A percentile compares a stretch with the other conserved stretches of the same genome.
Evolutionary conservation across 306 rosid genomes (phyloP).

Genomic region (Herpetospermum pedunculosum): DNA sequence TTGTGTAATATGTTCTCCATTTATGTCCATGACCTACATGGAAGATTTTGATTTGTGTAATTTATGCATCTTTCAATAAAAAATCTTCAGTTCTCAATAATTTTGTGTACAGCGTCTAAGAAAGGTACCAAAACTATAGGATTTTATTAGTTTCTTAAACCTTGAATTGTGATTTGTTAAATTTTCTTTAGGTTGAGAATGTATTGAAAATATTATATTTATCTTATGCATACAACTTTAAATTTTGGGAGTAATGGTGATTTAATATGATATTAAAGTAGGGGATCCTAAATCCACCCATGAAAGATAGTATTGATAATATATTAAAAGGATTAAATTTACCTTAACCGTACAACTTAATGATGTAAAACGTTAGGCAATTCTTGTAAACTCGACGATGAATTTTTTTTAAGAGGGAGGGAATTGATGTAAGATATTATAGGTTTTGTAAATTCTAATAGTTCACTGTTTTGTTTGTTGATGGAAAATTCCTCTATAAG

Average conservation of each 20-base stretch:
- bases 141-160: neutral
- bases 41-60: neutral
- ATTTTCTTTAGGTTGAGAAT: neutral
- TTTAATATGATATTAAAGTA: neutral
- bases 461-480: too few relatives aligned
- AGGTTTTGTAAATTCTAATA: too few relatives aligned
- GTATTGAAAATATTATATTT: neutral
- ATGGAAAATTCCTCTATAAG: too few relatives aligned
- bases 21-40: neutral
- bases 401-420: too few relatives aligned
- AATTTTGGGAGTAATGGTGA: neutral
- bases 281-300: neutral
- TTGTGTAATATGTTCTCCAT: neutral
- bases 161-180: neutral
- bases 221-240: neutral
- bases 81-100: neutral
- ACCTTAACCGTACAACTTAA: too few relatives aligned
- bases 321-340: too few relatives aligned
- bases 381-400: too few relatives aligned
- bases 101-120: neutral
- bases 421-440: too few relatives aligned
- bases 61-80: neutral
- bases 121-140: neutral
- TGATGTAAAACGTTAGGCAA: too few relatives aligned
- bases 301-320: neutral